Conservation (phyloP, 768 basidiomycete genomes). For the Hygrophoropsis aurantiaca region DNA sequence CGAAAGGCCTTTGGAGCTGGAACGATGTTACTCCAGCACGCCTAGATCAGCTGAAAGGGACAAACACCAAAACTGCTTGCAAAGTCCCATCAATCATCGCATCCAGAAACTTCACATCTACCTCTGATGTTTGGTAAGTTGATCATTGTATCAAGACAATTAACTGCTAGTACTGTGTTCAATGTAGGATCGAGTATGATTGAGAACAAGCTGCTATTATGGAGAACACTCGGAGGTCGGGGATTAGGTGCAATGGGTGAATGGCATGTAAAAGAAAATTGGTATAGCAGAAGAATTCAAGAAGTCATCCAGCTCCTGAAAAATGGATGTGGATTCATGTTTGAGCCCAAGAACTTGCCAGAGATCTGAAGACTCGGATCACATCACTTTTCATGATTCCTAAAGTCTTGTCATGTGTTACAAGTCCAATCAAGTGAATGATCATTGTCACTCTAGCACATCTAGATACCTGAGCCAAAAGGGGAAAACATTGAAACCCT, state of each 20-base stretch:
- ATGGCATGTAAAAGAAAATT: conserved; percentile 48
- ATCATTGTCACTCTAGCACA: no score
- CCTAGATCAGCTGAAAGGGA: conserved; percentile 29
- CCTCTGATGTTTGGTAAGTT: conserved; percentile 20
- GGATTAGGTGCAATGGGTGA: conserved; percentile 63
- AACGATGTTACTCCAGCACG: conserved; percentile 26
- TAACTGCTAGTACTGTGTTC: neutral
- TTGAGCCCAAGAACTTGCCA: conserved; percentile 57
- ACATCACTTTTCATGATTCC: conserved; percentile 60
- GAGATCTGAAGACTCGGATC: conserved; percentile 63
- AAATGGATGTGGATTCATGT: conserved; percentile 21
- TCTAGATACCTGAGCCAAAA: no score
- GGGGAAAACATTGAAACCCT: no score
- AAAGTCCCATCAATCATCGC: conserved; percentile 26
- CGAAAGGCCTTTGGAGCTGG: conserved; percentile 36
- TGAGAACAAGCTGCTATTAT: conserved; percentile 63
- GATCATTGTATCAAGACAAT: neutral
- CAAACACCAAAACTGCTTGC: conserved; percentile 28
- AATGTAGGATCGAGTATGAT: conserved; percentile 50
- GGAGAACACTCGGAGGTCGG: conserved; percentile 51
- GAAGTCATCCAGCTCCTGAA: conserved; percentile 46
- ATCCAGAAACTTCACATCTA: neutral
- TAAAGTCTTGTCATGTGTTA: conserved; percentile 63
- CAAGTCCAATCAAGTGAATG: no score
- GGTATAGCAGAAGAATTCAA: conserved; percentile 73